Conservation (phyloP, 306 rosid genomes). For the Cicer bijugum region DNA sequence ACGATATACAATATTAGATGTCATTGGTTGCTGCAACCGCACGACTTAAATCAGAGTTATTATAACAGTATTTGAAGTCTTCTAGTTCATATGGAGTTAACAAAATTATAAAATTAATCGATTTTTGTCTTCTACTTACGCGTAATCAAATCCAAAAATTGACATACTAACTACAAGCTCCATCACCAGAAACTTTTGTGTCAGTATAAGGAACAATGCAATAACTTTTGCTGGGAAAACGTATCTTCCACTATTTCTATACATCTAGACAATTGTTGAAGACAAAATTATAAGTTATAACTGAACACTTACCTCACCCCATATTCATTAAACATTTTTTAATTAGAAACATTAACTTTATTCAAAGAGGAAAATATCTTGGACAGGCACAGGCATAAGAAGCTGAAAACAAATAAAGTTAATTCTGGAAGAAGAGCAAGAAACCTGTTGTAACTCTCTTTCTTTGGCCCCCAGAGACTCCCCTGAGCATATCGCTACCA, state of each 20-base stretch:
- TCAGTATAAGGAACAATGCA: slow-evolving; percentile 25
- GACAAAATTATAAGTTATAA: background rate
- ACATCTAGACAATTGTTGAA: slow-evolving; percentile 8
- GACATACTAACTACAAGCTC: background rate
- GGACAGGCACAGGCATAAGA: slow-evolving; percentile 14
- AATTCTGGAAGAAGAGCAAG: slow-evolving; percentile 13
- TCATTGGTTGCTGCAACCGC: slow-evolving; percentile 38
- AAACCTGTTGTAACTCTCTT: slow-evolving; percentile 93
- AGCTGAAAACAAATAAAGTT: slow-evolving; percentile 12
- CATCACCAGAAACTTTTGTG: background rate
- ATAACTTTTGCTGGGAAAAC: slow-evolving; percentile 7
- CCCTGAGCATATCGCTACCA: slow-evolving; percentile 85
- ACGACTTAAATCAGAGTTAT: slow-evolving; percentile 27
- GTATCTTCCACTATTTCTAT: background rate
- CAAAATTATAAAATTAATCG: background rate
- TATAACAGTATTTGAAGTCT: slow-evolving; percentile 20
- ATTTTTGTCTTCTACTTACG: slow-evolving; percentile 16
- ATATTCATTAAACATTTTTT: background rate
- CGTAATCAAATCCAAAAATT: slow-evolving; percentile 10
- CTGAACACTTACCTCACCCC: background rate
- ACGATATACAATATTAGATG: slow-evolving; percentile 38
- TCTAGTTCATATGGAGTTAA: slow-evolving; percentile 24
- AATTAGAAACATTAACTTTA: slow-evolving; percentile 20
- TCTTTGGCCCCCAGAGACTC: slow-evolving; percentile 91
- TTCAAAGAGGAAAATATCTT: background rate